A percentile compares a stretch with the other conserved stretches of the same genome.
Conservation (phyloP, 306 rosid genomes). For the Fragaria iinumae region DNA sequence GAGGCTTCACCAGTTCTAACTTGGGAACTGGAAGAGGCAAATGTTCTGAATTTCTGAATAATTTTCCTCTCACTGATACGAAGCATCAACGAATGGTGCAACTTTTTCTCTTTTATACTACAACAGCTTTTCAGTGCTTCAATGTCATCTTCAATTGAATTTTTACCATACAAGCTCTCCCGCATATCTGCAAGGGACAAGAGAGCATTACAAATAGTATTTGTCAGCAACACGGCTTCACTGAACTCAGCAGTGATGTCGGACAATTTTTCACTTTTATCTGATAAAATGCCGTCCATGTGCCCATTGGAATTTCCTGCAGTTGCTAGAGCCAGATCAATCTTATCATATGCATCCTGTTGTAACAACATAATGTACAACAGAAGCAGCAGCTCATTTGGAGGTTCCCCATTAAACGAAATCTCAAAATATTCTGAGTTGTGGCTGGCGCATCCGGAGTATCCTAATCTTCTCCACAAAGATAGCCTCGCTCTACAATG, state of each 20-base stretch:
- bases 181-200: slow-evolving; percentile 61
- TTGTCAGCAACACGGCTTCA: slow-evolving; percentile 52
- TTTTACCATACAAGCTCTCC: slow-evolving; percentile 62
- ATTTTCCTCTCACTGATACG: slow-evolving; percentile 72
- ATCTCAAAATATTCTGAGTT: slow-evolving; percentile 79
- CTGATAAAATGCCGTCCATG: slow-evolving; percentile 31
- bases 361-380: slow-evolving; percentile 55
- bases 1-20: slow-evolving; percentile 30
- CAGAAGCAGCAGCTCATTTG: slow-evolving; percentile 58
- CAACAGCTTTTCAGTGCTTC: slow-evolving; percentile 46
- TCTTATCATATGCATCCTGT: slow-evolving; percentile 50
- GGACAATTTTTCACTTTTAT: slow-evolving; percentile 24
- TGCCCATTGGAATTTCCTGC: slow-evolving; percentile 39
- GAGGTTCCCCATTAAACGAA: slow-evolving; percentile 77
- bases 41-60: slow-evolving; percentile 56
- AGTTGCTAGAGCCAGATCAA: slow-evolving; percentile 51
- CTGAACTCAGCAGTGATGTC: slow-evolving; percentile 27
- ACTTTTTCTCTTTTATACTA: slow-evolving; percentile 45
- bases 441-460: slow-evolving; percentile 46
- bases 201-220: slow-evolving; percentile 49
- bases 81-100: slow-evolving; percentile 69
- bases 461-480: slow-evolving; percentile 72
- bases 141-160: slow-evolving; percentile 57
- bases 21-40: slow-evolving; percentile 37
- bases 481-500: slow-evolving; percentile 61